Evolutionary conservation across 1,139 yeast species (phyloP).

Genomic region (Zygoascus meyerae): DNA sequence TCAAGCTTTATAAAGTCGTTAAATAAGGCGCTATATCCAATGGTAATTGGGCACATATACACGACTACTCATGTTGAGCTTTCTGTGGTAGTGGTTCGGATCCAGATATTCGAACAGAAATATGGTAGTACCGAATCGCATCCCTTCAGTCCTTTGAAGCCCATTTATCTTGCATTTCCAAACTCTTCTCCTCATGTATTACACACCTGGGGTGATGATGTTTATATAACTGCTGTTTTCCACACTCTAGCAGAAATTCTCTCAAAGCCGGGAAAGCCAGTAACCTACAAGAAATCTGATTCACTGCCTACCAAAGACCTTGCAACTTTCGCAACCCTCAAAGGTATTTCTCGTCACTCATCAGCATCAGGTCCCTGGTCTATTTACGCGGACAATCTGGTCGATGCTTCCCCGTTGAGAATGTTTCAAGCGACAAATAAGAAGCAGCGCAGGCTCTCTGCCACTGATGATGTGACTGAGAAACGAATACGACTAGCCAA

Average conservation of each 20-base stretch:
- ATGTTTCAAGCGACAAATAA: conserved; percentile 1
- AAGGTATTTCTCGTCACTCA: conserved; percentile 46
- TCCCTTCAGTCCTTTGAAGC: conserved; percentile 49
- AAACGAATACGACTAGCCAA: conserved; percentile 23
- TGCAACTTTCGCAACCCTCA: conserved; percentile 48
- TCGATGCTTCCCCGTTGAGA: conserved; percentile 23
- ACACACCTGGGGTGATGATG: conserved; percentile 47
- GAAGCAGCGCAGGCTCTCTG: not conserved
- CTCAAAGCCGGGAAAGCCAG: conserved; percentile 35
- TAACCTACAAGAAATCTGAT: conserved; percentile 29
- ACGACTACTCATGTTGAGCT: conserved; percentile 60
- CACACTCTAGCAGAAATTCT: conserved; percentile 54
- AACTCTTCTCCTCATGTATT: conserved; percentile 60
- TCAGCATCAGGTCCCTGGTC: conserved; percentile 28
- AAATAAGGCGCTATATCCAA: conserved; percentile 39
- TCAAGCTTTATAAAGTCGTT: conserved; percentile 43
- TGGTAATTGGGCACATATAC: conserved; percentile 47
- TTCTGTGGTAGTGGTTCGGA: conserved; percentile 55
- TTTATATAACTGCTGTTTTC: conserved; percentile 47
- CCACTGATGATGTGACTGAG: conserved; percentile 10
- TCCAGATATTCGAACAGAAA: conserved; percentile 57
- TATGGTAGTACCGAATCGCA: conserved; percentile 20
- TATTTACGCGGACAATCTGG: conserved; percentile 25
- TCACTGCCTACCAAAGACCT: conserved; percentile 51
- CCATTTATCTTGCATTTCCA: conserved; percentile 64